Evolutionary conservation across 1,284 basidiomycete species (phyloP).

Genomic region (Marasmius fiardii): DNA sequence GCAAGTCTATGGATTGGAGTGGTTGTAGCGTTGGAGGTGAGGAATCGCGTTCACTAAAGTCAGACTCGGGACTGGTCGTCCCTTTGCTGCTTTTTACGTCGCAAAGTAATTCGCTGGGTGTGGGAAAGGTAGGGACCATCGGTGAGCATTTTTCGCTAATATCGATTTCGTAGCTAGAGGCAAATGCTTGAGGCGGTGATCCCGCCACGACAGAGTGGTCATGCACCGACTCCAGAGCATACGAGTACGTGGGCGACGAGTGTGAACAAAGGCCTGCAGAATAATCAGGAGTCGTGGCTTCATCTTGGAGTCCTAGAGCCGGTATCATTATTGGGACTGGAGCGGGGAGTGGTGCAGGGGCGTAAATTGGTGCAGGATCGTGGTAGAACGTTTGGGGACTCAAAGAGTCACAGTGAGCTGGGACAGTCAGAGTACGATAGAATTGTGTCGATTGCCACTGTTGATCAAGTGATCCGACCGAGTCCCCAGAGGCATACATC

Average conservation of each 20-base stretch:
- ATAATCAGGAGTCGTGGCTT: too few relatives aligned
- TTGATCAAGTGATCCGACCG: background rate
- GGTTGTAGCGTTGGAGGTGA: background rate
- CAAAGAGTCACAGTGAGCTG: background rate
- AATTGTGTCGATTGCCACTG: background rate
- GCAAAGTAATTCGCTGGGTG: constrained; percentile 60
- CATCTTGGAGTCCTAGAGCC: too few relatives aligned
- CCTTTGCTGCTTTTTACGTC: constrained; percentile 28
- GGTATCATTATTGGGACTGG: too few relatives aligned
- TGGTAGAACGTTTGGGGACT: background rate
- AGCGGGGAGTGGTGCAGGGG: background rate
- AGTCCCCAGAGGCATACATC: background rate
- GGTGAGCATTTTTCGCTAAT: background rate
- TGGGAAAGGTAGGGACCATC: constrained; percentile 43
- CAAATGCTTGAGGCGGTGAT: background rate
- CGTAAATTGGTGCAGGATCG: too few relatives aligned
- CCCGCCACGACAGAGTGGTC: background rate
- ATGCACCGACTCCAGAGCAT: too few relatives aligned
- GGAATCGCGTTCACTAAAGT: background rate
- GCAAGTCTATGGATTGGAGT: background rate
- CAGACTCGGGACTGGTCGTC: constrained; percentile 9
- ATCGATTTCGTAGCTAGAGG: background rate
- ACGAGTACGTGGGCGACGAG: too few relatives aligned
- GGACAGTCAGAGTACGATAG: background rate
- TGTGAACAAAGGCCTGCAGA: too few relatives aligned